These are phyloP conservation scores for Podaxis sp. DNA, from an alignment of 768 basidiomycete species.

Conservation along the genomic window DNA sequence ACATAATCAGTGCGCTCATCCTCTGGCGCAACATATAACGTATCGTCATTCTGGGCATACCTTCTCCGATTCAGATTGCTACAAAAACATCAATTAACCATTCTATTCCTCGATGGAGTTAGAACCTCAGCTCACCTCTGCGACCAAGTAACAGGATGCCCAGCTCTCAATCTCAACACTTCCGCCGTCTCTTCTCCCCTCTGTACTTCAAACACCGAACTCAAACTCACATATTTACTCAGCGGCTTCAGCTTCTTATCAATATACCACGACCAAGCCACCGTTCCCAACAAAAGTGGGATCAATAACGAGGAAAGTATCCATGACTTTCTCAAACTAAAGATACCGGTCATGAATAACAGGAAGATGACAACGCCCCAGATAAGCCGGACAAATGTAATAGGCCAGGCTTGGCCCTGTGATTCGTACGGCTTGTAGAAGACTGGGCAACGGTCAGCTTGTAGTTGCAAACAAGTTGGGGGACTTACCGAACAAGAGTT, in stretches of 20 bases:
- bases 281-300: conserved; percentile 74
- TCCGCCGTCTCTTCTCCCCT: conserved; percentile 85
- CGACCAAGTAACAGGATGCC: conserved; percentile 85
- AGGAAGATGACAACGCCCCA: conserved; percentile 94
- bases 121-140: conserved; percentile 61
- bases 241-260: conserved; percentile 66
- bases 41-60: conserved; percentile 93
- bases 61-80: conserved; percentile 84
- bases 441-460: conserved; percentile 45
- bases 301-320: conserved; percentile 56
- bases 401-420: conserved; percentile 96
- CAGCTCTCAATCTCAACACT: conserved; percentile 69
- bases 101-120: not conserved
- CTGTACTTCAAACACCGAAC: conserved; percentile 86
- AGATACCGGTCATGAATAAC: conserved; percentile 96
- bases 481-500: conserved; percentile 84
- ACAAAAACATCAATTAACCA: not conserved
- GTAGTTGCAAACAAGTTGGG: not conserved
- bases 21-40: conserved; percentile 92
- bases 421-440: conserved; percentile 99
- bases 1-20: conserved; percentile 92
- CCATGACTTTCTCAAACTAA: conserved; percentile 58
- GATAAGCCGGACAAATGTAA: conserved; percentile 89
- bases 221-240: conserved; percentile 81
- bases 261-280: conserved; percentile 82